These are phyloP conservation scores for Byssochlamys sp. DNA, from an alignment of 2,329 filamentous ascomycete species.

Conservation along the genomic window DNA sequence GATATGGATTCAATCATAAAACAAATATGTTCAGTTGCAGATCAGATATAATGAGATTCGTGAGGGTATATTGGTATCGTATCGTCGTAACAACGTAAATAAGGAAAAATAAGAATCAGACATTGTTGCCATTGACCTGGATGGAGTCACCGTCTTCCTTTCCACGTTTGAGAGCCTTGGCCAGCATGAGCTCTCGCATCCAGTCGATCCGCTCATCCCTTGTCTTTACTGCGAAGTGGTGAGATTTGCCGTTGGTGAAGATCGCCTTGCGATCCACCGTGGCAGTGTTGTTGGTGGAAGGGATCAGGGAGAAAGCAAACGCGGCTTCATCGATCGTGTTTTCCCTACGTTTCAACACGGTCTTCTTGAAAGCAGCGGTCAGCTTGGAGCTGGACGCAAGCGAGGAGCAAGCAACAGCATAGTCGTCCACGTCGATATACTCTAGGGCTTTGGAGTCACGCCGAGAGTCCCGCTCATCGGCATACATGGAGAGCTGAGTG, in stretches of 20 bases:
- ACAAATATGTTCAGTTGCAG: not conserved
- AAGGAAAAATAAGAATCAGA: slow-evolving; percentile 9
- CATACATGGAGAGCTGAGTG: slow-evolving; percentile 47
- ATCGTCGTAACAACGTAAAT: not conserved
- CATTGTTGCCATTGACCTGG: slow-evolving; percentile 21
- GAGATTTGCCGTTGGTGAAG: slow-evolving; percentile 60
- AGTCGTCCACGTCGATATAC: slow-evolving; percentile 31
- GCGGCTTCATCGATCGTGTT: slow-evolving; percentile 19
- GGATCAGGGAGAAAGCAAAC: slow-evolving; percentile 36
- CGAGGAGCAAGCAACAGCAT: slow-evolving; percentile 54
- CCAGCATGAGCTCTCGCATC: slow-evolving; percentile 45
- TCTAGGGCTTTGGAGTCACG: slow-evolving; percentile 20
- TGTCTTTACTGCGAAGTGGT: slow-evolving; percentile 83
- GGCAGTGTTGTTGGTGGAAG: slow-evolving; percentile 40
- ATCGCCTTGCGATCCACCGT: slow-evolving; percentile 33
- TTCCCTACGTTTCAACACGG: slow-evolving; percentile 37
- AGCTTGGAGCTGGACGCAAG: slow-evolving; percentile 69
- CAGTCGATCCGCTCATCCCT: slow-evolving; percentile 90
- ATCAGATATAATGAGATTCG: not conserved
- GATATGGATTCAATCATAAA: not conserved
- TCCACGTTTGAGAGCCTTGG: slow-evolving; percentile 29
- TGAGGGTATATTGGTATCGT: not conserved
- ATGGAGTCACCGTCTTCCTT: slow-evolving; percentile 20
- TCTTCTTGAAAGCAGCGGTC: slow-evolving; percentile 67
- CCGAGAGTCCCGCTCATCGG: slow-evolving; percentile 16